Base-by-base conservation (phyloP, 768 basidiomycete genomes). In the Gymnopilus dilepis region DNA sequence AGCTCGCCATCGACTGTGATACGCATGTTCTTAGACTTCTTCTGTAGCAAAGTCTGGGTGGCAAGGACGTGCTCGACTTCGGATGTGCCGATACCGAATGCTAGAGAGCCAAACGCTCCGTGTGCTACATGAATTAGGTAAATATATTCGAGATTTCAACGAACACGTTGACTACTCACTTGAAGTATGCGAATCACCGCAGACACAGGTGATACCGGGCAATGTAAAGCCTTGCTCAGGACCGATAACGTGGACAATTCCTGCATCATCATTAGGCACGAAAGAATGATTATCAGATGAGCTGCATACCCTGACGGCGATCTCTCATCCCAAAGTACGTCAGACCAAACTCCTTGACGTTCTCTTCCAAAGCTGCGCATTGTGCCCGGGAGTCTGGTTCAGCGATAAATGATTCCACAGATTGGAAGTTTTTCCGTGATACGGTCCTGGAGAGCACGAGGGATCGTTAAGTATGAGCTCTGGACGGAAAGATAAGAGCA, bases 51-150 rank as follows among this genome's bases (percentile, higher is more conserved):
- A 51, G 92, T 94, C 75, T 96, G 94, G 7, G 94, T 96, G 13
- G 94, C 94, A 50, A 96, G 88, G 65, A 95, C 94, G 72, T 96
- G 94, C 72, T 96, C 94, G 68, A 96, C 94, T 72, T 96, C 94
- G 52, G 93, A 95, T 12, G 94, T 96, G 40, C 94, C 94, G 68
- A 96, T 95, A 62, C 94, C 94, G 69, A 95, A 96, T 0, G 94
- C 94, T 63, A 96, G 83, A 48, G 94, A 94, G 48, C 94, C 94
- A 71, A 96, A 96, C 2, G 94, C 94, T 51, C 94, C 94, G 72
- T 96, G 94, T 12, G 94, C 91, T 92, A 61, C 5, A 17, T 9
- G 26, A 37, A n/a, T n/a, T 9, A 26, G 21, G 22, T 48, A 24
- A 48, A 50, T 33, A 50, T 51, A 28, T 45, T 38, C 13, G 5